Base-by-base conservation (phyloP, 805 yeast species). In the Candida lessepsii region DNA sequence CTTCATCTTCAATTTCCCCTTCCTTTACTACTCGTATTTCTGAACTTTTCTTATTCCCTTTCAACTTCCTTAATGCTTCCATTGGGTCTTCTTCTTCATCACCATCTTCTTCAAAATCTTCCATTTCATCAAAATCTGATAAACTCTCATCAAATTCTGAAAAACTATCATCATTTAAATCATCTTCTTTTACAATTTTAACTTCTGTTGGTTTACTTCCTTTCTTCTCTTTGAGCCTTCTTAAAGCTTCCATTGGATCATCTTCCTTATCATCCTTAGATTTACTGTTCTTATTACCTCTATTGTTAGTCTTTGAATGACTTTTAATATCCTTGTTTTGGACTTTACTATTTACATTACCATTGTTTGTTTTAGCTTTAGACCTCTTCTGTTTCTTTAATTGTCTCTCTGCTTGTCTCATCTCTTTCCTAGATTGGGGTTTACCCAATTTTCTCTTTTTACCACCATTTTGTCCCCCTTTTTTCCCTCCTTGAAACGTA, bases 1-100 rank as follows among this genome's bases (percentile, higher is more conserved):
- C 32, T 68, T 75, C 64, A 29, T 58, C 61, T 2, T 49, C 53
- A 6, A 63, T 39, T 4, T 61, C 67, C 32, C 57, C 65, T 40
- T 59, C 67, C 36, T 58, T 59, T 10, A 63, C 60, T 19, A 63
- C 46, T 40, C 56, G 46, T 3, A 63, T 15, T 2, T 46, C 53
- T 7, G 44, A 36, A 14, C 14, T 18, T 14, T 14, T 16, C 18
- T 44, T 47, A 18, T 37, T 33, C 17, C 31, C 42, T 30, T 57
- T 56, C 16, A 52, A 39, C 26, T 37, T 44, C 17, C 42, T 46
- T 29, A 54, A 37, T 37, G 46, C 48, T 13, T 42, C 64, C 29
- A 53, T 48, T 13, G 58, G 61, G 25, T 57, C 63, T n/a, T 51
- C 55, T 15, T 40, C 41, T 31, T 27, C 40, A 17, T 35, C 15